A percentile compares a stretch with the other conserved stretches of the same genome.
phyloP scores from a whole-genome alignment of 768 basidiomycete species.

The Holtermanniella nyarrowii region DNA sequence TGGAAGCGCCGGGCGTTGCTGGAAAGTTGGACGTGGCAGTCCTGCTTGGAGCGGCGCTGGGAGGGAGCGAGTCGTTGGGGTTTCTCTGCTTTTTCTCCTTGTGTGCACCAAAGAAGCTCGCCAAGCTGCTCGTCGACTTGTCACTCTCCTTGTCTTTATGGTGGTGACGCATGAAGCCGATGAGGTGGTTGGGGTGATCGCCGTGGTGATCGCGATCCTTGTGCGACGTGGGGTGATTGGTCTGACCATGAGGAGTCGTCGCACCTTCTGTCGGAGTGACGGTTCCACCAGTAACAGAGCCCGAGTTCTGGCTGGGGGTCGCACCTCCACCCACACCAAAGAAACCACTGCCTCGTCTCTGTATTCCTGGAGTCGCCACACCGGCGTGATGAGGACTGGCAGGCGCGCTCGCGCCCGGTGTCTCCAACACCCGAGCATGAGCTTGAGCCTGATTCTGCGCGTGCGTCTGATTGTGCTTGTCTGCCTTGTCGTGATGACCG shows the following conservation, averaged over 20 bases:
- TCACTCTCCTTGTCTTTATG: slow-evolving; percentile 37
- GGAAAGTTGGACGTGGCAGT: slow-evolving; percentile 16
- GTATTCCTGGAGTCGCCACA: slow-evolving; percentile 27
- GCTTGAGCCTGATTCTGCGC: slow-evolving; percentile 16
- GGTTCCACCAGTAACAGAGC: slow-evolving; percentile 6
- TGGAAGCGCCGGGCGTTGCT: slow-evolving; percentile 19
- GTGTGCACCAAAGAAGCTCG: slow-evolving; percentile 38
- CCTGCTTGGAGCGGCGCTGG: slow-evolving; percentile 22
- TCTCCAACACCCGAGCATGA: slow-evolving; percentile 18
- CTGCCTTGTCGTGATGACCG: slow-evolving; percentile 47
- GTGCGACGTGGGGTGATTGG: slow-evolving; percentile 9
- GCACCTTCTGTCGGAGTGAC: slow-evolving; percentile 7
- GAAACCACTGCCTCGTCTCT: slow-evolving; percentile 33
- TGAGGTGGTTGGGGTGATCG: slow-evolving; percentile 26
- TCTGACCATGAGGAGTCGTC: slow-evolving; percentile 4
- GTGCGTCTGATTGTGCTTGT: slow-evolving; percentile 10
- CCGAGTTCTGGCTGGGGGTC: too few species aligned
- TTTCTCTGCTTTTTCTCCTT: slow-evolving; percentile 25
- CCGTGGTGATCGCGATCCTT: slow-evolving; percentile 32
- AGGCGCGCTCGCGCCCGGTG: slow-evolving; percentile 16
- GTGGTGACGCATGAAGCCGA: slow-evolving; percentile 40
- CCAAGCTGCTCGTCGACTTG: slow-evolving; percentile 33
- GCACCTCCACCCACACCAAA: slow-evolving; percentile 15
- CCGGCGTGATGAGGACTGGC: slow-evolving; percentile 14
- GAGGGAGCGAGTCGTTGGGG: slow-evolving; percentile 19